Evolutionary conservation across 2,329 filamentous ascomycete genomes (phyloP), one percentile per base, ranked within the genome.

Genomic region (Calycina marina): DNA sequence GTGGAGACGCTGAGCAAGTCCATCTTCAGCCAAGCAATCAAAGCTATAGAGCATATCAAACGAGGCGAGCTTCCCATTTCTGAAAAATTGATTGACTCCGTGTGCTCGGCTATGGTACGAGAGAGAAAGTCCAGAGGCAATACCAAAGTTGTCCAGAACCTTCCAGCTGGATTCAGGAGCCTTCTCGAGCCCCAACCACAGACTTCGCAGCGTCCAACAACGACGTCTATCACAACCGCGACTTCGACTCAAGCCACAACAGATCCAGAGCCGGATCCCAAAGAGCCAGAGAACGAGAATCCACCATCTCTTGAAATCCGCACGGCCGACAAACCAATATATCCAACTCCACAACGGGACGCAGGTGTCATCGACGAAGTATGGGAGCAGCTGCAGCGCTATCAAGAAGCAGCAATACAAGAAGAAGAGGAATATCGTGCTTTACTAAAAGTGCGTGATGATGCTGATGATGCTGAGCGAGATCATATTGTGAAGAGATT

Each of bases 331-430:
- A 18, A n/a, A 25, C n/a, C 13, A 34, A 2, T 20, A 14, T 20
- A 18, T 18, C 24, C 31, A 8, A 12, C 27, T 43, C 4, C 35
- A 18, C 5, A 4, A 34, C 61, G 73, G 9, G 76, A 81, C 37
- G 49, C 58, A 0, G 67, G 67, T 0, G 72, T 80, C 0, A 64
- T 59, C 4, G 71, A 79, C 29, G 66, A 53, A 4, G 54, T 69
- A 1, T 81, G 75, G 76, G 53, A 62, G 2, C 67, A 76, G 41
- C 64, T 80, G 0, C 60, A 72, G 37, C 44, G 37, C 2, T 69
- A 77, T 49, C 16, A 32, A 11, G 31, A 40, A 27, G 40, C 55
- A 13, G 36, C 39, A 22, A 11, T 44, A 6, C 20, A 57, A 11
- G 29, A 24, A 4, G 25, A 44, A n/a, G 35, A 46, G 16, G n/a